phyloP scores from a whole-genome alignment of 192 early-diverging fungal species.

The Chytriomyces hyalinus region DNA sequence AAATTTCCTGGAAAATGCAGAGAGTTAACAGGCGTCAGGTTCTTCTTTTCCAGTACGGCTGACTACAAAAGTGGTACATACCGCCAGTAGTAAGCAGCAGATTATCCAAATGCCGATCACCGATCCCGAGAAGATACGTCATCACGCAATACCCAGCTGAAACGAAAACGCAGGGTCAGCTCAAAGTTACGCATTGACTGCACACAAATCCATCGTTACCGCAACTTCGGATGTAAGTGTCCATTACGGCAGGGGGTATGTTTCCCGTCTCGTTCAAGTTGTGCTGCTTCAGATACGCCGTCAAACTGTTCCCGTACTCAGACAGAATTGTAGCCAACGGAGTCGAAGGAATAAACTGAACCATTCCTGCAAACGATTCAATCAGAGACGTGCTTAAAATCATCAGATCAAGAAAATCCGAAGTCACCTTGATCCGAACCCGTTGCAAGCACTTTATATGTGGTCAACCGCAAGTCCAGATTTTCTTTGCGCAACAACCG shows the following conservation, averaged over 20 bases:
- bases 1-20: conserved; percentile 64
- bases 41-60: not conserved
- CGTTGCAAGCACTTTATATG: conserved; percentile 95
- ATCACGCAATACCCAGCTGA: conserved; percentile 98
- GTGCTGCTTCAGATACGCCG: conserved; percentile 76
- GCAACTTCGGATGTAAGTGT: conserved; percentile 94
- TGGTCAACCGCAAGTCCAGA: conserved; percentile 89
- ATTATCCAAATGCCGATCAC: conserved; percentile 98
- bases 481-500: conserved; percentile 93
- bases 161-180: not conserved
- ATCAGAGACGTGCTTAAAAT: not conserved
- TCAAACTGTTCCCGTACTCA: conserved; percentile 83
- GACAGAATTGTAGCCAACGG: conserved; percentile 87
- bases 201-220: conserved; percentile 56
- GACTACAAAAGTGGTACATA: conserved; percentile 29
- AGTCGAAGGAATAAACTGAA: conserved; percentile 92
- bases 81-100: conserved; percentile 86
- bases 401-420: conserved; percentile 12
- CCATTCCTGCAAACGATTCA: conserved; percentile 57
- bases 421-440: conserved; percentile 85
- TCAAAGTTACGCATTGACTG: conserved; percentile 8
- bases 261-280: conserved; percentile 63
- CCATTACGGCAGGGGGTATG: conserved; percentile 80
- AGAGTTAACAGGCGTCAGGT: not conserved
- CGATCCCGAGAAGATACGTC: conserved; percentile 95